Conservation (phyloP, 495 filamentous ascomycete species). For the Viridothelium virens region DNA sequence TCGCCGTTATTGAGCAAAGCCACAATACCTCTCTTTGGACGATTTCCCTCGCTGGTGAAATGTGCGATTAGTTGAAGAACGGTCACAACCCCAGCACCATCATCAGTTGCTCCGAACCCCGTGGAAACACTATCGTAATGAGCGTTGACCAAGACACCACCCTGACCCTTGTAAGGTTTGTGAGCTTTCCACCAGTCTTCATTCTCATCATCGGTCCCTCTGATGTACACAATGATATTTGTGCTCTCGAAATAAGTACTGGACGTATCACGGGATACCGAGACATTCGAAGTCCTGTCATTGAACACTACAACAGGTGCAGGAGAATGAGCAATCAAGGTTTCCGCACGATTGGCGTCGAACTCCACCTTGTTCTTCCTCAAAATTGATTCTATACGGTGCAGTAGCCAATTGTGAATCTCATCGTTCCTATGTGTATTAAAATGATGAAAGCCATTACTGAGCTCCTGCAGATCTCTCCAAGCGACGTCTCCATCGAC, state of each 20-base stretch:
- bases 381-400: slow-evolving; percentile 60
- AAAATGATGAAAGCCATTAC: slow-evolving; percentile 74
- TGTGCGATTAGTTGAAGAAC: slow-evolving; percentile 81
- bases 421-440: slow-evolving; percentile 78
- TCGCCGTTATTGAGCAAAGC: slow-evolving; percentile 91
- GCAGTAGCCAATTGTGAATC: slow-evolving; percentile 67
- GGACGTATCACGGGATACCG: slow-evolving; percentile 38
- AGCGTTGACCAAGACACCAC: slow-evolving; percentile 84
- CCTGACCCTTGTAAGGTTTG: slow-evolving; percentile 49
- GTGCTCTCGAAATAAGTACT: slow-evolving; percentile 83
- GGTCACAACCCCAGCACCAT: slow-evolving; percentile 82
- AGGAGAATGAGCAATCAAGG: neutral
- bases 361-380: slow-evolving; percentile 44
- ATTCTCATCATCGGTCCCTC: slow-evolving; percentile 63
- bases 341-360: neutral
- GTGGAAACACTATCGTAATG: slow-evolving; percentile 95
- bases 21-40: slow-evolving; percentile 71
- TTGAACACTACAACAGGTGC: slow-evolving; percentile 59
- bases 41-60: slow-evolving; percentile 70
- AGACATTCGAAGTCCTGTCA: slow-evolving; percentile 74
- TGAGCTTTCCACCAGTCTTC: slow-evolving; percentile 55
- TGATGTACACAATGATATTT: slow-evolving; percentile 87
- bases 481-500: slow-evolving; percentile 78
- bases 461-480: slow-evolving; percentile 70
- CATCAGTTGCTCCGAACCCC: slow-evolving; percentile 86